Evolutionary conservation across 352 stramenopile species (phyloP).

Genomic region (Phytophthora uliginosa): DNA sequence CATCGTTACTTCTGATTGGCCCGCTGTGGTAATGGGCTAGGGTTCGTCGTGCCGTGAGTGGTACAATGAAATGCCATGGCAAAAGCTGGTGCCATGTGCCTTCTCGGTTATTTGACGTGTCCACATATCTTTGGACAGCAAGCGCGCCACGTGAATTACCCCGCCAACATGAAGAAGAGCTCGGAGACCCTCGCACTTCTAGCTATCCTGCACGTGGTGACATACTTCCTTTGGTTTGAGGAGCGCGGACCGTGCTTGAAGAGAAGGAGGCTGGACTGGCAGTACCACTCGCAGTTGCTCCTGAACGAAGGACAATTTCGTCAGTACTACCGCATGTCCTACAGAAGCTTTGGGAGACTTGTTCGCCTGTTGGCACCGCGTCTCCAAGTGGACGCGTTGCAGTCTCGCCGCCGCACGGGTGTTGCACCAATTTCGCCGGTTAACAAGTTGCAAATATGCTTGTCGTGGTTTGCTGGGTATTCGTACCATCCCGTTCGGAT

Average conservation of each 20-base stretch:
- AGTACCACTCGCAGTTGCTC: constrained; percentile 2
- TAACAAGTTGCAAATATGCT: not conserved
- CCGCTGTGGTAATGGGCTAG: no score
- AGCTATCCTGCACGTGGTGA: not conserved
- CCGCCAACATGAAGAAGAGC: no score
- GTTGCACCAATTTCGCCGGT: not conserved
- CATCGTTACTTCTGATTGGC: no score
- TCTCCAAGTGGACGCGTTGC: no score
- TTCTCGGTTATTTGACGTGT: not conserved
- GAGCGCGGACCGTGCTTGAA: not conserved
- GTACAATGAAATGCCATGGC: not conserved
- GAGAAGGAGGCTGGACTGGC: constrained; percentile 3
- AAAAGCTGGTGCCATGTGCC: not conserved
- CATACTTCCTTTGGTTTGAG: not conserved
- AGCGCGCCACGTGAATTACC: no score
- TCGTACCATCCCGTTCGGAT: not conserved
- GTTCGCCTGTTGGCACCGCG: not conserved
- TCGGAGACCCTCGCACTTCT: no score
- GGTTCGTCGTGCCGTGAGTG: no score
- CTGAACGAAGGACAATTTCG: constrained; percentile 13
- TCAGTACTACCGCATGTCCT: not conserved
- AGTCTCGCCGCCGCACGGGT: not conserved
- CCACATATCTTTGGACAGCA: no score
- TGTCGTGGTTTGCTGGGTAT: not conserved
- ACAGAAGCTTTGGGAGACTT: not conserved